phyloP scores from a whole-genome alignment of 352 stramenopile species.

The Phytophthora megakarya region DNA sequence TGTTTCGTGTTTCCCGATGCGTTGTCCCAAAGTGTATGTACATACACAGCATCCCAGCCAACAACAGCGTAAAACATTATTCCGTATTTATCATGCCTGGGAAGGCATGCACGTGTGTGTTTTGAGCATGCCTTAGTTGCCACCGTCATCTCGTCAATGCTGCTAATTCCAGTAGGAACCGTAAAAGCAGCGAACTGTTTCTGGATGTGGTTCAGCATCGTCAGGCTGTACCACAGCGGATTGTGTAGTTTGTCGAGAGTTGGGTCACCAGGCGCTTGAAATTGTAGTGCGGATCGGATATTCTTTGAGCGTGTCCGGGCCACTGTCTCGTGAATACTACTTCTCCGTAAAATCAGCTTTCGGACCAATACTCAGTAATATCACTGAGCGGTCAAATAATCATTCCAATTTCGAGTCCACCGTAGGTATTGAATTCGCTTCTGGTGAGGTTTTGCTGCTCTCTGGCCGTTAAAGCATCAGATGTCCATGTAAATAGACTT shows the following conservation, averaged over 20 bases:
- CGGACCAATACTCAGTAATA: constrained; percentile 5
- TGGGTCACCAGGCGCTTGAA: not conserved
- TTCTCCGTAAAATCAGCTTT: not conserved
- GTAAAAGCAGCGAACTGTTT: not conserved
- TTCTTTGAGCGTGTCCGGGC: not conserved
- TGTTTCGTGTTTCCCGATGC: not conserved
- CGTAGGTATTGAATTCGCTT: constrained; percentile 6
- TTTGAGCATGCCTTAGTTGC: not conserved
- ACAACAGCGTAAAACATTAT: constrained; percentile 17
- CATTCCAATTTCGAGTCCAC: constrained; percentile 13
- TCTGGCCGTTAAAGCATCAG: not conserved
- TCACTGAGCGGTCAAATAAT: constrained; percentile 5
- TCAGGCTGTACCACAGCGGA: constrained; percentile 4
- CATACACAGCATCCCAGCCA: constrained; percentile 3
- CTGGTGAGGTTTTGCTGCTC: not conserved
- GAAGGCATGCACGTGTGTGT: constrained; percentile 2
- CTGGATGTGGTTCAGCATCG: constrained; percentile 2
- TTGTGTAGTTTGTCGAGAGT: not conserved
- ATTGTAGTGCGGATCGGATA: not conserved
- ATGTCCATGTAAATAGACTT: not conserved
- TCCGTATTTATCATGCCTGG: constrained; percentile 15
- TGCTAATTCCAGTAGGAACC: constrained; percentile 6
- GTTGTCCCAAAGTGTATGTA: constrained; percentile 15
- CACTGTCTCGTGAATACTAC: too few species aligned
- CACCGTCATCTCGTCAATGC: constrained; percentile 6